Evolutionary conservation across 169 alveolate species (phyloP), one percentile per base, ranked within the genome.

Genomic region (Cryptosporidium parvum): DNA sequence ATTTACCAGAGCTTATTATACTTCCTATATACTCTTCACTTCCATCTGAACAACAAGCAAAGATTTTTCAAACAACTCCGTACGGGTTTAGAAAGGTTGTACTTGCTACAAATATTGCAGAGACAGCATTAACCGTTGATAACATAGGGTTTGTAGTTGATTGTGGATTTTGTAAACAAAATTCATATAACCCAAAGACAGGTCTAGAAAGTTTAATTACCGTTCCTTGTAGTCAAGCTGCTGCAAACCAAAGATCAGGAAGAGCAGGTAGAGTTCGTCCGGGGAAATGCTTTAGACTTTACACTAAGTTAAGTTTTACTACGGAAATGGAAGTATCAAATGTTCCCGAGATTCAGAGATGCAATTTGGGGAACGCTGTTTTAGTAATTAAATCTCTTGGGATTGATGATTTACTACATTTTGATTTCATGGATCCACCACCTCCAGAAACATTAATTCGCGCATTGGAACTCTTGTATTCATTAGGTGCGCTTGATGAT

Each of bases 181-280:
- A 97, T 85, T 93, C 98, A 65, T 98, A 96, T 93, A 98, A 97
- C 89, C 99, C 99, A 16, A 95, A 98, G 92, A 97, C 99, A 21
- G 97, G 98, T 31, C 95, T 98, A 96, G 99, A 99, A 93, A 96
- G 99, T 35, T 93, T 99, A 85, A 95, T 98, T 71, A 98, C 98
- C 18, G 97, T 98, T 33, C 99, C 99, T 10, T 96, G 98, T 86
- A 97, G 99, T 42, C 97, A 98, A 92, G 99, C 99, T 18, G 96
- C 99, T 45, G 99, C 99, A 7, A 96, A 98, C 91, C 99, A 99
- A 96, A 97, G 99, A 75, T 98, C 99, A 29, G 99, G 99, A 26
- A 96, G 99, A 72, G 99, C 99, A 1, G 99, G 99, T 18, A 96
- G 99, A 86, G 99, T 98, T n/a, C 96, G 98, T 23, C 99, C 99